A percentile compares a stretch with the other conserved stretches of the same genome.
These are phyloP conservation scores for Elymus sibiricus DNA, from an alignment of 176 grass and related monocot species.

Conservation along the genomic window DNA sequence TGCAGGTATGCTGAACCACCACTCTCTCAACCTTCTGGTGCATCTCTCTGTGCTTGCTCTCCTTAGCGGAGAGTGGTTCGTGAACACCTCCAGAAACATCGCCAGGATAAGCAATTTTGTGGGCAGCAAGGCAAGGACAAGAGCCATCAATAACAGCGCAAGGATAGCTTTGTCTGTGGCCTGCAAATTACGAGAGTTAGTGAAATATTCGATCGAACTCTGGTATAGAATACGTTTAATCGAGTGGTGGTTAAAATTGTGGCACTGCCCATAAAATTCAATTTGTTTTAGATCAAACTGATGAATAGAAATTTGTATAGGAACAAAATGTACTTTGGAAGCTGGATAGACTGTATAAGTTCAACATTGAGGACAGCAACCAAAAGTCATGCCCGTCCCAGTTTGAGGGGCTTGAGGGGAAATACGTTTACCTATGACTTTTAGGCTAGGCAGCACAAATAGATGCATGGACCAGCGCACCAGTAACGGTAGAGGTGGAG, in stretches of 20 bases:
- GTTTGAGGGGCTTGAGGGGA: neutral
- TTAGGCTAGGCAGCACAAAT: neutral
- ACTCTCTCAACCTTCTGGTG: constrained; percentile 83
- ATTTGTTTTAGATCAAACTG: neutral
- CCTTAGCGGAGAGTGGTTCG: constrained; percentile 62
- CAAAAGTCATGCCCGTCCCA: neutral
- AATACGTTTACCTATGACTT: neutral
- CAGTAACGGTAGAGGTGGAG: no score
- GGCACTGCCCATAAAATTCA: neutral
- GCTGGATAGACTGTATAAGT: neutral
- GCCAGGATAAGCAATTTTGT: constrained; percentile 48
- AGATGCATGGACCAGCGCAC: neutral
- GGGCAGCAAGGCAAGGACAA: constrained; percentile 61
- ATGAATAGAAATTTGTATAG: neutral
- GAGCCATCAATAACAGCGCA: constrained; percentile 55
- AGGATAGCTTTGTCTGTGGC: constrained; percentile 75
- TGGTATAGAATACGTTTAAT: neutral
- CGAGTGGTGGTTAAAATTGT: neutral
- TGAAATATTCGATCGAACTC: neutral
- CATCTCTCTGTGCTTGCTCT: constrained; percentile 75
- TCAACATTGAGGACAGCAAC: neutral
- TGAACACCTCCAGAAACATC: constrained; percentile 85
- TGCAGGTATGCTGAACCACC: constrained; percentile 99
- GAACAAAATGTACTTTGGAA: neutral
- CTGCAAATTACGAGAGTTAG: constrained; percentile 20